Percentiles rank a stretch among this genome's conserved stretches.
phyloP scores from a whole-genome alignment of 208 protist species.

The Strigomonas culicis region DNA sequence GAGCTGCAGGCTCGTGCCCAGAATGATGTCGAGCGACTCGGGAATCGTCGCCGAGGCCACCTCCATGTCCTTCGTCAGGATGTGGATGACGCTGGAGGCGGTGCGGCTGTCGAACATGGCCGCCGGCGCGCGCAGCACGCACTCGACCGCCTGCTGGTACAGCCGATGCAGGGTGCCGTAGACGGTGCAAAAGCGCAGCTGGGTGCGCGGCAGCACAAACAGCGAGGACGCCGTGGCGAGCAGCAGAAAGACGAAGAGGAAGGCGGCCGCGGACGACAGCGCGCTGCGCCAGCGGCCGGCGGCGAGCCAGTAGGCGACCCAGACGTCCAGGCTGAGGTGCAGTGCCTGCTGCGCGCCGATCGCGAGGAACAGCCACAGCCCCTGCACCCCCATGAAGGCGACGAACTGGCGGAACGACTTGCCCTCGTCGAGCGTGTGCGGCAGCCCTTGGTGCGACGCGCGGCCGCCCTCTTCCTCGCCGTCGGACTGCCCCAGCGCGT shows the following conservation, averaged over 20 bases:
- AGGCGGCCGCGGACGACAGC: background rate
- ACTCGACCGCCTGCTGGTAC: slow-evolving; percentile 38
- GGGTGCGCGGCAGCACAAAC: slow-evolving; percentile 31
- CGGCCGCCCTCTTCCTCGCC: slow-evolving; percentile 2
- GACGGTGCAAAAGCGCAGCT: slow-evolving; percentile 29
- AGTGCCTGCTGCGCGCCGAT: slow-evolving; percentile 36
- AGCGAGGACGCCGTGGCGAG: slow-evolving; percentile 18
- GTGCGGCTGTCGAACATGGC: slow-evolving; percentile 51
- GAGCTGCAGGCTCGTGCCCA: slow-evolving; percentile 40
- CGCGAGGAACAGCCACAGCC: slow-evolving; percentile 36
- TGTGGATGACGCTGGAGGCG: slow-evolving; percentile 28
- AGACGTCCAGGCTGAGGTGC: slow-evolving; percentile 36
- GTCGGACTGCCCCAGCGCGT: slow-evolving; percentile 9
- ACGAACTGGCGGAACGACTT: slow-evolving; percentile 14
- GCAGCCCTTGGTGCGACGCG: background rate
- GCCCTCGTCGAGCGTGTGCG: background rate
- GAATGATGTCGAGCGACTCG: slow-evolving; percentile 33
- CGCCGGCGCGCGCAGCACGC: slow-evolving; percentile 38
- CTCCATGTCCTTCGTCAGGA: slow-evolving; percentile 48
- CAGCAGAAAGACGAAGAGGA: slow-evolving; percentile 19
- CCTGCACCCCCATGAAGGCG: slow-evolving; percentile 42
- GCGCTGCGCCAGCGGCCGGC: slow-evolving; percentile 5
- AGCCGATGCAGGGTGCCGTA: slow-evolving; percentile 39
- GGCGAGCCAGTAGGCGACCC: slow-evolving; percentile 42
- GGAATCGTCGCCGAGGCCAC: slow-evolving; percentile 36